Evolutionary conservation across 129 eudicot genomes (phyloP), one percentile per base, ranked within the genome.

Genomic region (Erigeron canadensis): DNA sequence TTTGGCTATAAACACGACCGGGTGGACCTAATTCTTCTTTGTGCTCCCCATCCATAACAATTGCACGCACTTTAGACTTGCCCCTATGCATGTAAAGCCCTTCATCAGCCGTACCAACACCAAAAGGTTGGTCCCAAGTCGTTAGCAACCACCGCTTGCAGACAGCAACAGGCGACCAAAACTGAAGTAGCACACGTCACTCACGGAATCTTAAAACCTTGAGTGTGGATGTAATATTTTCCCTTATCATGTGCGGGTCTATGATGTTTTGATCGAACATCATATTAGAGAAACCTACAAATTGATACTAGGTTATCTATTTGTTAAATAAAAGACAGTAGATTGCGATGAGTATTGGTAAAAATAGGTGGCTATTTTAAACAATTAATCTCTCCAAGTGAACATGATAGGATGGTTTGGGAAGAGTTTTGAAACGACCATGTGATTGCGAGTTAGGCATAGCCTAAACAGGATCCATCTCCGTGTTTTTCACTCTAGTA

Each of bases 61-160:
- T n/a, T 37, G 17, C 9, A 34, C 48, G 47, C 15, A 8, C 62
- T 10, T 69, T 62, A 37, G 73, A 34, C 10, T 69, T 11, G 17
- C 16, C 6, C 6, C 73, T 50, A 69, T 69, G 37, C 16, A 1
- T 8, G 61, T 69, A 69, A 69, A 69, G 73, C 11, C 12, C 63
- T 69, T 69, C 46, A 28, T 69, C 73, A 37, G 51, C 37, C 34
- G 8, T 48, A 34, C 73, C 73, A 51, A 69, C 37, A 37, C 73
- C 72, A 67, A 67, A 67, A 47, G 72, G 59, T 67, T 67, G 72
- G 72, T 67, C 72, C 72, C 59, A 67, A 47, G 59, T 67, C 4
- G 21, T 67, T 67, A 67, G 45, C 60, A 67, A 48, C 45, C 59
- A 66, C 13, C 58, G 58, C 21, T 67, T 67, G 11, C 22, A 39